Conservation (phyloP, 768 basidiomycete species). For the Mycena floridula region DNA sequence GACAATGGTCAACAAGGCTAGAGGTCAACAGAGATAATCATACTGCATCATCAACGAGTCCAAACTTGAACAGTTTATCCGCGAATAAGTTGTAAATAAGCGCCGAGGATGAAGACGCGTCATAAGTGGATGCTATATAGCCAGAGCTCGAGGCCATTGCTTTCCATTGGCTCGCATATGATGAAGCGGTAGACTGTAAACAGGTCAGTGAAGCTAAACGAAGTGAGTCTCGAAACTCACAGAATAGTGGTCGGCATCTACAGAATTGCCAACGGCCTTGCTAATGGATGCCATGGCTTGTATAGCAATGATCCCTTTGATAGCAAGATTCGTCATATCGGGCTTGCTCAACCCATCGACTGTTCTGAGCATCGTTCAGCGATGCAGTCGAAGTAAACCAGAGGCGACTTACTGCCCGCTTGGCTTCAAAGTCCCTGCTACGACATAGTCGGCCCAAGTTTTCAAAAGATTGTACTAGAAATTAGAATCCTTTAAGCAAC, state of each 20-base stretch:
- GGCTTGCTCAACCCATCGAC: constrained; percentile 2
- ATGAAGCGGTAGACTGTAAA: background rate
- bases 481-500: no score
- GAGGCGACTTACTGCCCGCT: background rate
- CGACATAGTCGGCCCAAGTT: constrained; percentile 5
- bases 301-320: constrained; percentile 9
- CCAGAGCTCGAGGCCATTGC: constrained; percentile 1
- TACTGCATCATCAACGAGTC: constrained; percentile 4
- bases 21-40: background rate
- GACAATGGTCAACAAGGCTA: background rate
- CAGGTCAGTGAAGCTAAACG: background rate
- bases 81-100: constrained; percentile 41
- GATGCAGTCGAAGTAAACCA: background rate
- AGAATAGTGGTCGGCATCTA: constrained; percentile 2
- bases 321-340: constrained; percentile 10
- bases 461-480: constrained; percentile 4
- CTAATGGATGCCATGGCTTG: constrained; percentile 10
- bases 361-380: background rate
- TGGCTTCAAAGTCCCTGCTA: background rate
- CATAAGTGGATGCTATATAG: constrained; percentile 7
- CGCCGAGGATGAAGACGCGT: constrained; percentile 19
- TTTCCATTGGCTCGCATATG: constrained; percentile 4
- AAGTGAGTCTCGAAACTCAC: background rate
- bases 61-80: constrained; percentile 30
- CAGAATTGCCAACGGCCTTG: background rate